phyloP scores from a whole-genome alignment of 345 rosid genomes.

The Gossypium mustelinum region DNA sequence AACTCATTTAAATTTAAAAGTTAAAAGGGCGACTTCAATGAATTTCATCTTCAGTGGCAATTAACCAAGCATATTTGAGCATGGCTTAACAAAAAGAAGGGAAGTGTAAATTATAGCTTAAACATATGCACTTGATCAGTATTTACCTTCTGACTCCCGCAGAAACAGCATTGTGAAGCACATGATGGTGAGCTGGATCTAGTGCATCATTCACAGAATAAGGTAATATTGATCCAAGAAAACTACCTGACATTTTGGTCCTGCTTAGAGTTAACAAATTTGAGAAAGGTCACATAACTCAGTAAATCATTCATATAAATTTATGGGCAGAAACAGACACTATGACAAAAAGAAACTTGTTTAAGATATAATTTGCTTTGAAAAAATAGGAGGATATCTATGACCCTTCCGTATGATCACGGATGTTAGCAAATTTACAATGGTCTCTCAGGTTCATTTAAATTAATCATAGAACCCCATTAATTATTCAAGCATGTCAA shows the following conservation, averaged over 20 bases:
- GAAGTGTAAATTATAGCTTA: not conserved
- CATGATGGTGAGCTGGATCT: constrained; percentile 76
- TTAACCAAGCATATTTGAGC: not conserved
- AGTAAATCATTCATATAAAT: constrained; percentile 9
- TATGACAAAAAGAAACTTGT: not conserved
- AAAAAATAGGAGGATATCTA: not conserved
- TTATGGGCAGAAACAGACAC: not conserved
- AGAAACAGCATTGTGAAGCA: constrained; percentile 65
- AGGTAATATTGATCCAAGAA: constrained; percentile 78
- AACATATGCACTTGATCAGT: not conserved
- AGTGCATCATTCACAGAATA: constrained; percentile 71
- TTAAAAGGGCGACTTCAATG: not conserved
- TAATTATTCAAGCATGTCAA: not conserved
- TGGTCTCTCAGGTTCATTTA: not conserved
- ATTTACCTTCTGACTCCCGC: constrained; percentile 63
- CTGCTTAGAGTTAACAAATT: constrained; percentile 28
- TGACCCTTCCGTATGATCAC: not conserved
- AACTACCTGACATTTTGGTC: constrained; percentile 57
- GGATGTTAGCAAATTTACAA: not conserved
- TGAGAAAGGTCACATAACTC: not conserved
- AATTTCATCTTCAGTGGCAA: not conserved
- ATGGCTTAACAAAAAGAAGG: not conserved
- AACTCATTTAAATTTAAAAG: not conserved
- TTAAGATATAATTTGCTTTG: not conserved
- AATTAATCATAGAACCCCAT: not conserved